Conservation (phyloP, 331 rosid species). For the Pyracantha coccinea region DNA sequence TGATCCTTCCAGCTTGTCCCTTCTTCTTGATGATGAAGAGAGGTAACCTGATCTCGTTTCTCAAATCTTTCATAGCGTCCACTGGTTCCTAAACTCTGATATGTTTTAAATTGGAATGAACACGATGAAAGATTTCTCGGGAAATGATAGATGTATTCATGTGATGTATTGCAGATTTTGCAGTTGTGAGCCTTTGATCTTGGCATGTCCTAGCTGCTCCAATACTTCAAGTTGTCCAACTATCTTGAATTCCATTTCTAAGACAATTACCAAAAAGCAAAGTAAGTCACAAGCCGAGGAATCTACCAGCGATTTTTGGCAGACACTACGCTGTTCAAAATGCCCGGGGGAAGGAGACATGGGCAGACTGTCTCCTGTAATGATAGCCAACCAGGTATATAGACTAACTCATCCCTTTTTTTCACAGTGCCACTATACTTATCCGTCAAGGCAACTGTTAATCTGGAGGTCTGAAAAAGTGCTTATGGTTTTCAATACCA, state of each 20-base stretch:
- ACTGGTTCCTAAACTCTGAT: background rate
- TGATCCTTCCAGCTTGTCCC: constrained; percentile 56
- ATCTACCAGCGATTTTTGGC: constrained; percentile 52
- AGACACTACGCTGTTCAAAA: constrained; percentile 54
- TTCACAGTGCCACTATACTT: background rate
- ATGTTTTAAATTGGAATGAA: background rate
- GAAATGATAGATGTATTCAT: background rate
- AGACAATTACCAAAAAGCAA: constrained; percentile 33
- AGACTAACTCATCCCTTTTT: background rate
- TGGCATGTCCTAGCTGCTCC: constrained; percentile 87
- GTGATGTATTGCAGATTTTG: constrained; percentile 48
- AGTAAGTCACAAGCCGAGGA: constrained; percentile 32
- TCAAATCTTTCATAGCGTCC: background rate
- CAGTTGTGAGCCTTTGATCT: constrained; percentile 60
- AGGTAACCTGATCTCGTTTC: constrained; percentile 38
- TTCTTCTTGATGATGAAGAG: constrained; percentile 60
- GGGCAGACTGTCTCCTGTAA: constrained; percentile 64
- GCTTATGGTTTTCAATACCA: background rate
- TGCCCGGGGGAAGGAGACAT: constrained; percentile 57
- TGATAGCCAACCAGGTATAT: constrained; percentile 78
- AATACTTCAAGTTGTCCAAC: constrained; percentile 59
- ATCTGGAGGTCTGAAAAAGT: background rate
- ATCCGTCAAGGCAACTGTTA: background rate
- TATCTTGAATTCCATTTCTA: constrained; percentile 54
- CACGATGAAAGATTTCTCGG: background rate